Conservation (phyloP, 352 stramenopile genomes). For the Hyaloperonospora arabidopsidis region DNA sequence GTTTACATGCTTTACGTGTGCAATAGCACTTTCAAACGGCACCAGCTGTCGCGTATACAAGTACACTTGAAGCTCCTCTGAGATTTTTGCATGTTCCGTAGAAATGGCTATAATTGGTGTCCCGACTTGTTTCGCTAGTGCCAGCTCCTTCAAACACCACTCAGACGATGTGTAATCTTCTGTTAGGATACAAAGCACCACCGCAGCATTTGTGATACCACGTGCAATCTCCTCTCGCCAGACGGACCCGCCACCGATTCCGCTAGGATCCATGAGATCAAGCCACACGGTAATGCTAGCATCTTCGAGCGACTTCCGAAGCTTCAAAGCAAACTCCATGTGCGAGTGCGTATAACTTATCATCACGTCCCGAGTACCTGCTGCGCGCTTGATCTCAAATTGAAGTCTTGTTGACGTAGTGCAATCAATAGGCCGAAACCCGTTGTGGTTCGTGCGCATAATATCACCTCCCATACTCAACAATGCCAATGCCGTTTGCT, state of each 20-base stretch:
- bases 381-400: conserved; percentile 69
- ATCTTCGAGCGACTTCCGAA: conserved; percentile 59
- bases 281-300: conserved; percentile 69
- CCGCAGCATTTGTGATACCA: conserved; percentile 62
- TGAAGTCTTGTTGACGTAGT: conserved; percentile 73
- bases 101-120: conserved; percentile 73
- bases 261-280: conserved; percentile 76
- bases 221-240: conserved; percentile 79
- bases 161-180: conserved; percentile 67
- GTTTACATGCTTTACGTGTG: conserved; percentile 40
- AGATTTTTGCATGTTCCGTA: conserved; percentile 52
- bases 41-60: conserved; percentile 78
- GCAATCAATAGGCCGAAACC: conserved; percentile 67
- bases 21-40: conserved; percentile 67
- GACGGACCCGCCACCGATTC: conserved; percentile 63
- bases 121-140: conserved; percentile 60
- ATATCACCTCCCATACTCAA: conserved; percentile 69
- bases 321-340: conserved; percentile 44
- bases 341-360: conserved; percentile 77
- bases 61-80: conserved; percentile 75
- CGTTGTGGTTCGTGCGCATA: conserved; percentile 51
- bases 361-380: conserved; percentile 69
- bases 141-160: conserved; percentile 78
- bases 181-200: conserved; percentile 66
- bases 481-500: conserved; percentile 52